Evolutionary conservation across 352 stramenopile genomes (phyloP), one percentile per base, ranked within the genome.

Genomic region (Phytophthora foliorum): DNA sequence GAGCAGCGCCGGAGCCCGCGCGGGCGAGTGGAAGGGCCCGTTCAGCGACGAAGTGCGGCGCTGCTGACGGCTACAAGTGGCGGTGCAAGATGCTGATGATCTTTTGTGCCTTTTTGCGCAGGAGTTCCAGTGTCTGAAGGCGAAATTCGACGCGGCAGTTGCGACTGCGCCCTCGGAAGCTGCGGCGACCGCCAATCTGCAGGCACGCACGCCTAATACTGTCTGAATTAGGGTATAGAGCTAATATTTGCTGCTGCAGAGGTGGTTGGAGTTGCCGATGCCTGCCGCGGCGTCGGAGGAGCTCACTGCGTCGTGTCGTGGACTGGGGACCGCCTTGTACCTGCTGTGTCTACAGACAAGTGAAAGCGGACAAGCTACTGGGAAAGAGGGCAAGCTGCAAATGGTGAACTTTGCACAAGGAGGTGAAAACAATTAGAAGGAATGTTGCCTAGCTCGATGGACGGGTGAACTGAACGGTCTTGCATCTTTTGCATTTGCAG

Each of bases 41-140:
- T 95, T 95, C 60, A 94, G 88, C 57, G 88, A 95, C 56, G 68
- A 88, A 50, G 88, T 92, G 25, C 9, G 55, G 24, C 13, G 22
- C 21, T 11, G 10, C n/a, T n/a, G n/a, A n/a, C n/a, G n/a, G n/a
- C n/a, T n/a, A n/a, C n/a, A n/a, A n/a, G n/a, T n/a, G n/a, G n/a
- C n/a, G n/a, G n/a, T n/a, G 11, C 2, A 21, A n/a, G 32, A 9
- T 4, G 24, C 22, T 56, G 45, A 59, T 45, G 21, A 1, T 31
- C 1, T 14, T 25, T 10, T 67, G 1, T 13, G 9, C 7, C 69
- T 19, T 34, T 42, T 7, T 44, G 25, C 7, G 8, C 53, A 95
- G 88, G 86, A 94, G 48, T 94, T 89, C 56, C 80, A 90, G 9
- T 81, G 84, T 52, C 61, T 95, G 19, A 67, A 67, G 59, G 32